Conservation (phyloP, 2,329 filamentous ascomycete genomes). For the Alternaria hordeiaustralica region DNA sequence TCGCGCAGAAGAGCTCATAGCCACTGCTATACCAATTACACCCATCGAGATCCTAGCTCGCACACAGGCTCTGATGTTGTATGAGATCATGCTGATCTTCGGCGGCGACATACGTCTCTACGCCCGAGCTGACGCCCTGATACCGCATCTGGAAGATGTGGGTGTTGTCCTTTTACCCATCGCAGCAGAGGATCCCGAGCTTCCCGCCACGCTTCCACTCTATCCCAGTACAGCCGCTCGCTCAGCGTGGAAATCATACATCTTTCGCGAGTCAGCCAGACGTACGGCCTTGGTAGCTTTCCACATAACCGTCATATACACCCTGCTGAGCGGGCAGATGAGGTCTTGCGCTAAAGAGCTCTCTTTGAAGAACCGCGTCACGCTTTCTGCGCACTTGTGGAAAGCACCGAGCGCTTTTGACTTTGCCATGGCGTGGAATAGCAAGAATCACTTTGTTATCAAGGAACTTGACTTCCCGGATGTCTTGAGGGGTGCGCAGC, state of each 20-base stretch:
- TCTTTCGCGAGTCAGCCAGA: slow-evolving; percentile 61
- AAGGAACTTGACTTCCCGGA: slow-evolving; percentile 36
- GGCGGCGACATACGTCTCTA: slow-evolving; percentile 30
- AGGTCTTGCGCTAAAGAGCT: slow-evolving; percentile 18
- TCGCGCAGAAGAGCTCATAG: slow-evolving; percentile 54
- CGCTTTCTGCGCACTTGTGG: slow-evolving; percentile 41
- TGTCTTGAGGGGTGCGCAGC: slow-evolving; percentile 26
- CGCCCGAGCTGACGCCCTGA: slow-evolving; percentile 21
- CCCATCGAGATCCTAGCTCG: slow-evolving; percentile 33
- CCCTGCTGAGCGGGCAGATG: slow-evolving; percentile 23
- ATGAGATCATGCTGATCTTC: slow-evolving; percentile 38
- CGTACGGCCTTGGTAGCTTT: slow-evolving; percentile 60
- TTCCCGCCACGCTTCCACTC: slow-evolving; percentile 41
- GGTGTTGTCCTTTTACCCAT: slow-evolving; percentile 10
- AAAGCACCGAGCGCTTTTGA: slow-evolving; percentile 37
- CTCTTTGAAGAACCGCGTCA: slow-evolving; percentile 21
- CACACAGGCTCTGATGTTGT: slow-evolving; percentile 39
- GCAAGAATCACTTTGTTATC: slow-evolving; percentile 37
- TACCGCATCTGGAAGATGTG: slow-evolving; percentile 25
- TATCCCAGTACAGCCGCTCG: slow-evolving; percentile 46
- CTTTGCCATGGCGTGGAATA: slow-evolving; percentile 42
- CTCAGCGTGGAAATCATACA: slow-evolving; percentile 60
- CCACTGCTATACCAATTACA: slow-evolving; percentile 13
- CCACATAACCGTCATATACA: slow-evolving; percentile 50
- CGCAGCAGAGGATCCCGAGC: slow-evolving; percentile 20